Percentiles rank a stretch among this genome's conserved stretches.
Evolutionary conservation across 495 filamentous ascomycete species (phyloP).

Genomic region (Xanthoparmelia taractica): DNA sequence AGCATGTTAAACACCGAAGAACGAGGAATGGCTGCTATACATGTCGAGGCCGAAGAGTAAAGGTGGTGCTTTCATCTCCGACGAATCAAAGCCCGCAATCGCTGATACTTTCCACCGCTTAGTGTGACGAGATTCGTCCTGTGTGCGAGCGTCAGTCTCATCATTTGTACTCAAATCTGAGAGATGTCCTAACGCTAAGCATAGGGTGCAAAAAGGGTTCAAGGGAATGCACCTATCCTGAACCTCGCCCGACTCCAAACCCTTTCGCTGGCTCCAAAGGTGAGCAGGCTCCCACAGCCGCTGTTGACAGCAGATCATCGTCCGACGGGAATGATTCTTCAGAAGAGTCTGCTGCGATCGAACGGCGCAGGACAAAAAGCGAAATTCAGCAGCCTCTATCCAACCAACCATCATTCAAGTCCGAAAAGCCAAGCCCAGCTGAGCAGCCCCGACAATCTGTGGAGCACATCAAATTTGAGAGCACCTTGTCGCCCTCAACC

Average conservation of each 20-base stretch:
- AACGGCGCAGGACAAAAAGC: neutral
- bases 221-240: conserved; percentile 77
- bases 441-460: conserved; percentile 37
- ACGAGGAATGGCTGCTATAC: conserved; percentile 94
- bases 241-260: conserved; percentile 46
- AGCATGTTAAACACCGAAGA: conserved; percentile 87
- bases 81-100: conserved; percentile 15
- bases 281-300: conserved; percentile 37
- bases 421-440: conserved; percentile 20
- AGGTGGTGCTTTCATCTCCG: conserved; percentile 46
- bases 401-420: conserved; percentile 26
- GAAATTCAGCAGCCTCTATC: conserved; percentile 35
- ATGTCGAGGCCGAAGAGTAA: conserved; percentile 81
- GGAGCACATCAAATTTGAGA: conserved; percentile 35
- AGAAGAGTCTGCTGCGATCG: conserved; percentile 25
- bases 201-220: conserved; percentile 77
- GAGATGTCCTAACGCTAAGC: conserved; percentile 24
- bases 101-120: conserved; percentile 15
- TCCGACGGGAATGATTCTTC: conserved; percentile 43
- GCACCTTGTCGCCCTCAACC: conserved; percentile 40
- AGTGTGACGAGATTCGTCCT: conserved; percentile 83
- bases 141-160: conserved; percentile 68
- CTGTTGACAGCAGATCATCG: conserved; percentile 43
- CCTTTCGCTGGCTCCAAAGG: conserved; percentile 36
- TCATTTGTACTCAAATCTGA: conserved; percentile 17